Conservation (phyloP, 2,329 filamentous ascomycete genomes). For the Penicillium freii region DNA sequence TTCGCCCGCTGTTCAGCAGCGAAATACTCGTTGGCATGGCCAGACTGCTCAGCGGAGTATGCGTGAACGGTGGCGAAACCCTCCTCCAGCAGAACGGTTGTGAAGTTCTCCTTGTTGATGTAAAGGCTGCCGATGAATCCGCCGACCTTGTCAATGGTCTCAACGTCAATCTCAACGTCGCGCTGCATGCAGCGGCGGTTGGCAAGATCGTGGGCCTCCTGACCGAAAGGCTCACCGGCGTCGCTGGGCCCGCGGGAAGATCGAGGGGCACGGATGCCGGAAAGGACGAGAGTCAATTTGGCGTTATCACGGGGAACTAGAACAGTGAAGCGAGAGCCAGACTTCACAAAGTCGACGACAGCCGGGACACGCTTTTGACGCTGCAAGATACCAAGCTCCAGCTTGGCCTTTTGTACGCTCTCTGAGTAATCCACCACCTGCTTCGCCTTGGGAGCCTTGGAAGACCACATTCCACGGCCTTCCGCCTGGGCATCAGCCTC, state of each 20-base stretch:
- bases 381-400: conserved; percentile 81
- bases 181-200: conserved; percentile 86
- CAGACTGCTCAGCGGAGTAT: conserved; percentile 94
- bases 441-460: conserved; percentile 79
- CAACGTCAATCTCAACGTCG: conserved; percentile 92
- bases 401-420: conserved; percentile 89
- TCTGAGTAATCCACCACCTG: conserved; percentile 89
- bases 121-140: conserved; percentile 96
- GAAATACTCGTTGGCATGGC: conserved; percentile 81
- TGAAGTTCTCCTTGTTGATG: conserved; percentile 92
- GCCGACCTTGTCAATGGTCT: conserved; percentile 92
- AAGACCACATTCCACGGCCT: conserved; percentile 91
- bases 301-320: conserved; percentile 88
- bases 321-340: conserved; percentile 90
- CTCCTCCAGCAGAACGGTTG: conserved; percentile 89
- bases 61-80: conserved; percentile 88
- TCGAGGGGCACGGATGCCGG: conserved; percentile 84
- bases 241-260: conserved; percentile 79
- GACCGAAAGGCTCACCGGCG: conserved; percentile 86
- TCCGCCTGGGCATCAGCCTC: conserved; percentile 70
- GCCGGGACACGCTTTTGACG: conserved; percentile 90
- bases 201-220: conserved; percentile 90
- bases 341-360: conserved; percentile 95
- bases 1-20: conserved; percentile 87
- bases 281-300: conserved; percentile 92